Evolutionary conservation across 257 asterid genomes (phyloP), one percentile per base, ranked within the genome.

Genomic region (Agastache rugosa): DNA sequence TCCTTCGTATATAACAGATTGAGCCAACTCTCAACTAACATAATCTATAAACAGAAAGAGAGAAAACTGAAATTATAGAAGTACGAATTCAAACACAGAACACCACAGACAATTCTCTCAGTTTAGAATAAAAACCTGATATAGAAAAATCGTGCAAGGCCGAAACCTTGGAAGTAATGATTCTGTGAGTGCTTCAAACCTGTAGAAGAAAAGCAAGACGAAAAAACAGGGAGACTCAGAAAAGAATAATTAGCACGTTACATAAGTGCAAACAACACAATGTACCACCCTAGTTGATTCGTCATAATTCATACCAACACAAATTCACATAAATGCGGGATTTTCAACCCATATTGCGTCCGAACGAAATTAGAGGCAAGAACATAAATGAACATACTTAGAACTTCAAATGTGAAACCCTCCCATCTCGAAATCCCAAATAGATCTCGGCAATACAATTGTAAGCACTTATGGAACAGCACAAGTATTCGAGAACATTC

Each of bases 131-230:
- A 66, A 63, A 67, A 80, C 69, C 84, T 63, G 77, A 41, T 19
- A 6, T 56, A 63, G 48, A 53, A 51, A 42, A 51, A 48, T n/a
- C 0, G 22, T n/a, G 58, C n/a, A 54, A 58, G 59, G 62, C 83
- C 76, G 44, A 67, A 74, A 67, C 64, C 78, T 73, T 39, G 74
- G 77, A 68, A 47, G 44, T 67, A 67, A 60, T 56, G 75, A 62
- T 67, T 76, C 85, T 86, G 87, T 66, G 85, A 81, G 79, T 59
- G 48, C 78, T 59, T 65, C 80, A 74, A 81, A 75, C 81, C 89
- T 85, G 83, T 77, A 78, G 17, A 68, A 83, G 42, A 59, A 60
- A 58, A 25, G 45, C 53, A 72, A 59, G 71, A 39, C 44, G 12
- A 68, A 35, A 31, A 23, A 22, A 29, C 0, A 17, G 31, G 31